Evolutionary conservation across 164 flowering plant genomes (phyloP).

Genomic region (Vitis labrusca): DNA sequence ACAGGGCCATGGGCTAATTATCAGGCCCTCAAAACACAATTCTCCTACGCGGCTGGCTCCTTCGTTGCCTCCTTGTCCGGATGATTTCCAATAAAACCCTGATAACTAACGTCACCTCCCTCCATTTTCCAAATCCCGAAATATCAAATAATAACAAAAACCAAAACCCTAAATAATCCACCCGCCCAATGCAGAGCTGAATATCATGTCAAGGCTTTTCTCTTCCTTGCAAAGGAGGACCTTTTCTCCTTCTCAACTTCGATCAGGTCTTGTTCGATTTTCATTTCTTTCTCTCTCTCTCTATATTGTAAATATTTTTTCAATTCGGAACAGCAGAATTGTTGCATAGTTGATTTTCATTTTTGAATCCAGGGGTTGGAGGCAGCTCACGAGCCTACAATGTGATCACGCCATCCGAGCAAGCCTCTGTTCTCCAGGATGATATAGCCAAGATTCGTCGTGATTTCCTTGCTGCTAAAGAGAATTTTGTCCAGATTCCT

Average conservation of each 20-base stretch:
- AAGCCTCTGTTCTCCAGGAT: slow-evolving; percentile 21
- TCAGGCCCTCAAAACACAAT: too few species aligned
- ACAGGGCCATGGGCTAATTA: too few species aligned
- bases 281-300: not conserved
- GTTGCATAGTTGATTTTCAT: not conserved
- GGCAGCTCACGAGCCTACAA: slow-evolving; percentile 22
- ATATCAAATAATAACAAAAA: too few species aligned
- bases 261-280: slow-evolving; percentile 16
- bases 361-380: slow-evolving; percentile 27
- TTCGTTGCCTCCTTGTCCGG: too few species aligned
- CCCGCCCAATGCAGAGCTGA: too few species aligned
- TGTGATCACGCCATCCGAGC: slow-evolving; percentile 15
- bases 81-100: too few species aligned
- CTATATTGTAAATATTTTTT: not conserved
- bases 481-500: slow-evolving; percentile 66
- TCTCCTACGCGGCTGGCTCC: too few species aligned
- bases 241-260: slow-evolving; percentile 14
- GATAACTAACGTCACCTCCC: too few species aligned
- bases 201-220: too few species aligned
- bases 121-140: too few species aligned
- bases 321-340: not conserved
- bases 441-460: slow-evolving; percentile 48
- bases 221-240: slow-evolving; percentile 21
- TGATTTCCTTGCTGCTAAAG: slow-evolving; percentile 59
- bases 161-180: too few species aligned